Evolutionary conservation across 208 protist species (phyloP).

Genomic region (Trypanosoma brucei): DNA sequence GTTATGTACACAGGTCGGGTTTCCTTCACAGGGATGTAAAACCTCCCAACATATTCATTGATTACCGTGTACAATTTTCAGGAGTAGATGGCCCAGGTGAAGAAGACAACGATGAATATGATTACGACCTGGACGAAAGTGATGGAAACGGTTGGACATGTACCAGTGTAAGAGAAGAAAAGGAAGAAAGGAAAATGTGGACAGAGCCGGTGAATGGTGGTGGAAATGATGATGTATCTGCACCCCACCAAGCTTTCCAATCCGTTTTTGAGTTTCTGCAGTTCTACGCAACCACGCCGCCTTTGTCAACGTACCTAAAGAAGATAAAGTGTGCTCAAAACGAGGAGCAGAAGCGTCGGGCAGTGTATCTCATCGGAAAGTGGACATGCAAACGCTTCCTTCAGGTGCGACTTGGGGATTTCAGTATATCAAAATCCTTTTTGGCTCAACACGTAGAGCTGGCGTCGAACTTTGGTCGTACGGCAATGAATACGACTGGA

Average conservation of each 20-base stretch:
- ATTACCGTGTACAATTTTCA: conserved; percentile 60
- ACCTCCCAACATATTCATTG: conserved; percentile 81
- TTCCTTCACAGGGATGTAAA: conserved; percentile 85
- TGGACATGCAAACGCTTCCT: conserved; percentile 55
- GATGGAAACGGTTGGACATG: not conserved
- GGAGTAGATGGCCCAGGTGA: conserved; percentile 13
- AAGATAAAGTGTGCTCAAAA: not conserved
- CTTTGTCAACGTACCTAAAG: conserved; percentile 7
- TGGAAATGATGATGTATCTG: not conserved
- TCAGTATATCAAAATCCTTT: conserved; percentile 66
- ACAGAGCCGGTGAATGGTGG: not conserved
- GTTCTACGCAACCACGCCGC: not conserved
- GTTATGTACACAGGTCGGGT: conserved; percentile 59
- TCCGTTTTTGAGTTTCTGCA: conserved; percentile 19
- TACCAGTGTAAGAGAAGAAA: conserved; percentile 2
- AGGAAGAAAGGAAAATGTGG: not conserved
- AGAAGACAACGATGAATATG: conserved; percentile 13
- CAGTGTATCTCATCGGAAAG: conserved; percentile 3
- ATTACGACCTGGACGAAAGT: conserved; percentile 26
- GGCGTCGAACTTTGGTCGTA: conserved; percentile 35
- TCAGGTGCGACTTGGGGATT: conserved; percentile 75
- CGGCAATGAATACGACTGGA: conserved; percentile 59
- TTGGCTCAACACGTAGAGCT: conserved; percentile 30
- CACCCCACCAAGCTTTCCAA: not conserved
- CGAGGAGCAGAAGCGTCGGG: conserved; percentile 1